These are phyloP conservation scores for Chrysanthemum makinoi DNA, from an alignment of 129 eudicot species.

Conservation along the genomic window DNA sequence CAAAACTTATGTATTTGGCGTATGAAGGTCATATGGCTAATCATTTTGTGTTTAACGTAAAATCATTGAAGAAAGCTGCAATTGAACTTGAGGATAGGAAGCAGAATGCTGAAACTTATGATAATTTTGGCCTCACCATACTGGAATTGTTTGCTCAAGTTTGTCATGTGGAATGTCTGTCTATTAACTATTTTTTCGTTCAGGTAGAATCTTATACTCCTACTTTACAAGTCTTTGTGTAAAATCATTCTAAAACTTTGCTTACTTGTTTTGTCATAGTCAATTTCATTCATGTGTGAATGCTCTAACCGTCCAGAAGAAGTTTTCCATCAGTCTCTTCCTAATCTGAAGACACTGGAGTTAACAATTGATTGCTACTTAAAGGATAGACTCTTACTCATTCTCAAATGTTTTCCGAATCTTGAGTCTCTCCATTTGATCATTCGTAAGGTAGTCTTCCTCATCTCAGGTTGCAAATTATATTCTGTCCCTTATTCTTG, in stretches of 20 bases:
- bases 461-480: background rate
- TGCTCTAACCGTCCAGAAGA: background rate
- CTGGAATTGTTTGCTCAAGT: no score
- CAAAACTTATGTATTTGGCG: no score
- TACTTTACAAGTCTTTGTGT: no score
- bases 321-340: background rate
- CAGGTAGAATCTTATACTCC: no score
- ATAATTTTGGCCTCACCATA: no score
- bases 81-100: no score
- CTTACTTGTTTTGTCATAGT: background rate
- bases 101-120: no score
- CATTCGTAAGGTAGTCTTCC: constrained; percentile 4
- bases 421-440: constrained; percentile 11
- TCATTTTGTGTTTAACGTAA: no score
- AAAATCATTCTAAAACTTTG: background rate
- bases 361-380: background rate
- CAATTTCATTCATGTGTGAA: background rate
- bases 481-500: background rate
- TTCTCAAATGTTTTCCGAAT: constrained; percentile 2
- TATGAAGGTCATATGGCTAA: no score
- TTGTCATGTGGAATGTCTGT: no score
- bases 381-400: background rate
- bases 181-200: no score
- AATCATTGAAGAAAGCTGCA: no score
- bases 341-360: background rate